A percentile compares a stretch with the other conserved stretches of the same genome.
These are phyloP conservation scores for Oidiodendron maius DNA, from an alignment of 495 filamentous ascomycete species.

Conservation along the genomic window DNA sequence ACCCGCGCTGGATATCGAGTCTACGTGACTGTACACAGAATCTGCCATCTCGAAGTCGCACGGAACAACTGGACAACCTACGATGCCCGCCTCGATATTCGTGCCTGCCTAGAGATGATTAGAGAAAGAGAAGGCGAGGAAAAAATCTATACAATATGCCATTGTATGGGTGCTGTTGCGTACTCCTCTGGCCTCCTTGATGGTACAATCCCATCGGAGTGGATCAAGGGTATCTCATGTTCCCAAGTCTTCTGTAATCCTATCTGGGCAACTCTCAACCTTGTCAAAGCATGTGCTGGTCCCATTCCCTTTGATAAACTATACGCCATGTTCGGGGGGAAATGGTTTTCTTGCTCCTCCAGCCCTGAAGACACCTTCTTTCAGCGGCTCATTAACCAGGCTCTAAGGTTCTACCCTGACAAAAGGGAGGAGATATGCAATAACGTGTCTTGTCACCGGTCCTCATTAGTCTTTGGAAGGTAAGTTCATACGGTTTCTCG, in stretches of 20 bases:
- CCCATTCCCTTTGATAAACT: conserved; percentile 41
- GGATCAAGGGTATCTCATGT: conserved; percentile 56
- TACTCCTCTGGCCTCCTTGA: conserved; percentile 55
- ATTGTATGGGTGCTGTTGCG: conserved; percentile 63
- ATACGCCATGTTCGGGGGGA: conserved; percentile 39
- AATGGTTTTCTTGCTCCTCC: conserved; percentile 49
- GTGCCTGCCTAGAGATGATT: conserved; percentile 51
- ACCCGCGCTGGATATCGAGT: conserved; percentile 51
- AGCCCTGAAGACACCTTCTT: conserved; percentile 38
- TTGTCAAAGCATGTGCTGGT: conserved; percentile 44
- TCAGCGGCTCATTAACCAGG: conserved; percentile 49
- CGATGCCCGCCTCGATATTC: conserved; percentile 57
- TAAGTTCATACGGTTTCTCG: conserved; percentile 19
- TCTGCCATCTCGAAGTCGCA: conserved; percentile 48
- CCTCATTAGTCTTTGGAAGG: conserved; percentile 55
- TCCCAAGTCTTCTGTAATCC: conserved; percentile 64
- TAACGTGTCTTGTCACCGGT: conserved; percentile 54
- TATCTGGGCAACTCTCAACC: conserved; percentile 50
- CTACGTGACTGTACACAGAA: conserved; percentile 54
- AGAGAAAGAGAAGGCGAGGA: conserved; percentile 30
- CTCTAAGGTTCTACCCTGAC: conserved; percentile 56
- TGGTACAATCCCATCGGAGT: conserved; percentile 51
- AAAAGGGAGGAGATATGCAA: conserved; percentile 52
- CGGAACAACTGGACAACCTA: conserved; percentile 51
- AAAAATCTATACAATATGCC: conserved; percentile 52